Percentiles rank a stretch among this genome's conserved stretches.
Evolutionary conservation across 108 stramenopile genomes (phyloP).

Genomic region (Bacterosira constricta): DNA sequence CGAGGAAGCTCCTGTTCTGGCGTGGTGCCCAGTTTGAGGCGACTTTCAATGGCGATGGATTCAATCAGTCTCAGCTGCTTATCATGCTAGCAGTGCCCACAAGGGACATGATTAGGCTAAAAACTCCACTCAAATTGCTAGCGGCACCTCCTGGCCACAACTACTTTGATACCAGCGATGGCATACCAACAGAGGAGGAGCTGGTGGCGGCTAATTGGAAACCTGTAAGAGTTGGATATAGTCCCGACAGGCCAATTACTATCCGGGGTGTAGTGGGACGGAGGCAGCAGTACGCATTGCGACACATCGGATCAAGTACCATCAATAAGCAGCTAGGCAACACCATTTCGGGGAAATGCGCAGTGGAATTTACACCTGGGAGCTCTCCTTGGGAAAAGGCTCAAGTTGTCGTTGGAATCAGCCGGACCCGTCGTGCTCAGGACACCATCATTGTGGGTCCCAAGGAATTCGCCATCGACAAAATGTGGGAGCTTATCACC

Average conservation of each 20-base stretch:
- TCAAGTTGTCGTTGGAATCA: conserved; percentile 13
- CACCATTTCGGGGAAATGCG: conserved; percentile 10
- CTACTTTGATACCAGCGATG: neutral
- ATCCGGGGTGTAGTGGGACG: neutral
- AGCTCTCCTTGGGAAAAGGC: neutral
- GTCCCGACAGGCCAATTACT: neutral
- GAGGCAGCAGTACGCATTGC: conserved; percentile 17
- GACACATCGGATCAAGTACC: conserved; percentile 10
- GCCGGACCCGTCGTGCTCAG: neutral
- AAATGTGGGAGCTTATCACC: neutral
- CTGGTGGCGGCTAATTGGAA: conserved; percentile 2
- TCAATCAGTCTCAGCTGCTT: conserved; percentile 9
- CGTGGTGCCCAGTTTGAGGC: conserved; percentile 22
- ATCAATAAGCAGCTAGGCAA: conserved; percentile 22
- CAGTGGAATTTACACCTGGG: conserved; percentile 5
- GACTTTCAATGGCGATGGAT: conserved; percentile 10
- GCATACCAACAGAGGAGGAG: neutral
- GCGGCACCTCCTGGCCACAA: neutral
- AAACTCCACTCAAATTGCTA: neutral
- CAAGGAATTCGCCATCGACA: neutral
- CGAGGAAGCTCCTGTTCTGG: conserved; percentile 5
- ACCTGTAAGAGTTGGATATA: conserved; percentile 1
- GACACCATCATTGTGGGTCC: neutral
- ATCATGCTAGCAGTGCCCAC: conserved; percentile 20
- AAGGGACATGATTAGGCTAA: neutral